Base-by-base conservation (phyloP, 1,284 basidiomycete species). In the Jaminaea rosea region DNA sequence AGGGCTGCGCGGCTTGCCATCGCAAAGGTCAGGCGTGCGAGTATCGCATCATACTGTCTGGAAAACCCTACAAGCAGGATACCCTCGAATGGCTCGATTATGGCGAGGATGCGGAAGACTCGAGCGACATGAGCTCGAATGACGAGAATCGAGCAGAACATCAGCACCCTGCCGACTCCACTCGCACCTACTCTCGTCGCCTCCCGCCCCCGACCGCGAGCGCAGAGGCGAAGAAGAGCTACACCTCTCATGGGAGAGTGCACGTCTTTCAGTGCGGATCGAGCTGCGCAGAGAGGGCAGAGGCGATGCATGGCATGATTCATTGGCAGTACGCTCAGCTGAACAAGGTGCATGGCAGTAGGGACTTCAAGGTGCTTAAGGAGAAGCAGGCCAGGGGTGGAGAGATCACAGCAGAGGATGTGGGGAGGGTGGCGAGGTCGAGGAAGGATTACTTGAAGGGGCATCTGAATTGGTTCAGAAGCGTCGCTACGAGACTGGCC, bases 1-100 rank as follows among this genome's bases (percentile, higher is more conserved):
- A 41, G 39, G 60, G 62, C 2, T 64, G 62, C 39, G 56, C 54
- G 7, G 34, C 53, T 1, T 64, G 62, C 37, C 62, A 64, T 42
- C 39, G 60, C 9, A 51, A 42, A 19, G 39, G 27, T 29, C 60
- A 64, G 23, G 48, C 47, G 49, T 49, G 55, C 28, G 48, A 50
- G 21, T 47, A 50, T n/a, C 42, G 44, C 32, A 47, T 59, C 2
- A 49, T 36, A 0, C 50, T 61, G 19, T 19, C 29, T 24, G 62
- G 62, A 17, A 9, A 37, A 15, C 26, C 55, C n/a, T 64, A 64
- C 32, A 54, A 62, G 24, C 60, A 57, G 41, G 34, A 51, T 1
- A 54, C 46, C 11, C 41, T 64, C 4, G 57, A 31, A 15, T 28
- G 11, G 19, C 26, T 39, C 11, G 47, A 49, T 4, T 7, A n/a